phyloP scores from a whole-genome alignment of 73 alveolate genomes.

The Paramecium tetraurelia region DNA sequence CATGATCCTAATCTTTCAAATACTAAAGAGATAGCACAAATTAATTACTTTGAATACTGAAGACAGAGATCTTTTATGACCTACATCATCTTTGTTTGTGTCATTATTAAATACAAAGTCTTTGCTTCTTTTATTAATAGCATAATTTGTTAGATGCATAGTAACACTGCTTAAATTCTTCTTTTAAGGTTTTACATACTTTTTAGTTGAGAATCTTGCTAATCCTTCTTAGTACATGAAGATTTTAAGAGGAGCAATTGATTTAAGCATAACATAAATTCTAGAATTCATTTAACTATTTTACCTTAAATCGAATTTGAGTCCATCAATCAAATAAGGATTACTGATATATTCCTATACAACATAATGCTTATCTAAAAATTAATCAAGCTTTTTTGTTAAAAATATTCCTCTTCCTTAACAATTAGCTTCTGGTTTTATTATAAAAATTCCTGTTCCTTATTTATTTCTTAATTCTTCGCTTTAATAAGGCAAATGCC shows the following conservation, averaged over 20 bases:
- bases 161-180: slow-evolving; percentile 59
- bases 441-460: slow-evolving; percentile 56
- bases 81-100: slow-evolving; percentile 61
- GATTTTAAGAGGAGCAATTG: slow-evolving; percentile 82
- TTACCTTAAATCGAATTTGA: slow-evolving; percentile 89
- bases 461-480: slow-evolving; percentile 62
- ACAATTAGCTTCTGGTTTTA: slow-evolving; percentile 72
- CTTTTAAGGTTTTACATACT: slow-evolving; percentile 65
- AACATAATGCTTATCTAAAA: slow-evolving; percentile 74
- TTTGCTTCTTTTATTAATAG: slow-evolving; percentile 67
- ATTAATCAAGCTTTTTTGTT: slow-evolving; percentile 69
- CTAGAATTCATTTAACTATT: not conserved
- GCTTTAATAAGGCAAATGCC: slow-evolving; percentile 78
- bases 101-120: slow-evolving; percentile 63
- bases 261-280: slow-evolving; percentile 80
- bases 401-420: slow-evolving; percentile 80
- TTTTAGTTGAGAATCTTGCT: slow-evolving; percentile 84
- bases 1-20: slow-evolving; percentile 54
- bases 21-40: not conserved
- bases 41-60: slow-evolving; percentile 51
- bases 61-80: slow-evolving; percentile 70
- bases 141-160: slow-evolving; percentile 78
- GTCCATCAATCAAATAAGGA: slow-evolving; percentile 94
- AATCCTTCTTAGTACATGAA: slow-evolving; percentile 90
- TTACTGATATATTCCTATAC: slow-evolving; percentile 88